Conservation (phyloP, 805 yeast species). For the Ogataea corticis region DNA sequence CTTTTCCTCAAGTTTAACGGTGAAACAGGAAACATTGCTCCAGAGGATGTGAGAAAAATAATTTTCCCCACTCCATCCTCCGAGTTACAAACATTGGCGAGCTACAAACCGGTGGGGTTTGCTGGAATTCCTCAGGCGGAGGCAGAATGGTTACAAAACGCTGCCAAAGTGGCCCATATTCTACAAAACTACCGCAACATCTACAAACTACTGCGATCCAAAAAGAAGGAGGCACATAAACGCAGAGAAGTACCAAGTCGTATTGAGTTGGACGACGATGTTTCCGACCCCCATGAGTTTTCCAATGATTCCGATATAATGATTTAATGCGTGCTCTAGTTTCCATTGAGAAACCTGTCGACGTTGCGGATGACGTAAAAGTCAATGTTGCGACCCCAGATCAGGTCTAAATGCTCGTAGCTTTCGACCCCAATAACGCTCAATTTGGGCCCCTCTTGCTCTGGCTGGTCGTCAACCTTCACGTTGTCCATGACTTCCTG, state of each 20-base stretch:
- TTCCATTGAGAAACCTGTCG: constrained; percentile 28
- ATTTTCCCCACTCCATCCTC: constrained; percentile 5
- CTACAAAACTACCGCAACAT: constrained; percentile 17
- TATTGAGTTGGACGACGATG: background rate
- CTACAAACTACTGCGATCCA: constrained; percentile 12
- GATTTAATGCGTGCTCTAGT: background rate
- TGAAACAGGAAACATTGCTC: background rate
- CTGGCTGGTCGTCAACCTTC: constrained; percentile 19
- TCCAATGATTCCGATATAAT: constrained; percentile 6
- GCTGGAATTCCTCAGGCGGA: constrained; percentile 6
- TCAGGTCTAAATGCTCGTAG: constrained; percentile 87
- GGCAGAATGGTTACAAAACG: constrained; percentile 11
- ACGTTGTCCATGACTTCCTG: constrained; percentile 13
- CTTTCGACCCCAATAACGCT: constrained; percentile 52
- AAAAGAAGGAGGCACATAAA: constrained; percentile 11
- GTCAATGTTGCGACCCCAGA: constrained; percentile 84
- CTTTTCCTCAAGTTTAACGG: constrained; percentile 2
- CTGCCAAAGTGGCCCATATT: constrained; percentile 11
- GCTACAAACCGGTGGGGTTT: constrained; percentile 4
- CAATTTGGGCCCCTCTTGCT: constrained; percentile 10
- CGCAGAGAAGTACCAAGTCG: background rate
- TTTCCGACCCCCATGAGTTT: constrained; percentile 1
- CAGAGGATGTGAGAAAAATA: constrained; percentile 3
- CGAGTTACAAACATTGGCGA: constrained; percentile 3
- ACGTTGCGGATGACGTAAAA: constrained; percentile 46